phyloP scores from a whole-genome alignment of 805 yeast species.

The Vanderwaltozyma verrucispora region DNA sequence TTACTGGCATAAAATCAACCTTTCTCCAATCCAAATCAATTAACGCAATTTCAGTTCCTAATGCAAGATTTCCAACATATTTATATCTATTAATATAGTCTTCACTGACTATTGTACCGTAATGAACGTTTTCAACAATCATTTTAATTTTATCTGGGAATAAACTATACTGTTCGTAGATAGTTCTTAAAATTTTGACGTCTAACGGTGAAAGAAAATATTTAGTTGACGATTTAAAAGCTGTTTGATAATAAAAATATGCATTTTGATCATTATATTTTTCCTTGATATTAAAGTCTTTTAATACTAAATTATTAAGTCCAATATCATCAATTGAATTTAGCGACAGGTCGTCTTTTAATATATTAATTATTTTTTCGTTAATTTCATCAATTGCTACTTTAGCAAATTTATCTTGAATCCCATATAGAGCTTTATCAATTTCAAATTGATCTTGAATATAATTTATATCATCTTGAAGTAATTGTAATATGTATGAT shows the following conservation, averaged over 20 bases:
- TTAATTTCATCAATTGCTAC: slow-evolving; percentile 50
- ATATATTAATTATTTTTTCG: slow-evolving; percentile 33
- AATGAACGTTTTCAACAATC: slow-evolving; percentile 57
- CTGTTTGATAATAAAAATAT: slow-evolving; percentile 70
- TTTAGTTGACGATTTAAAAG: slow-evolving; percentile 53
- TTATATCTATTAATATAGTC: slow-evolving; percentile 52
- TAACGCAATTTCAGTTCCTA: slow-evolving; percentile 75
- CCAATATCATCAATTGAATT: slow-evolving; percentile 4
- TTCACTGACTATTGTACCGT: slow-evolving; percentile 53
- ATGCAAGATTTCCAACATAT: slow-evolving; percentile 71
- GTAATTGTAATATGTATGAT: slow-evolving; percentile 42
- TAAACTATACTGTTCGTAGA: slow-evolving; percentile 49
- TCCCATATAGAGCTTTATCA: slow-evolving; percentile 52
- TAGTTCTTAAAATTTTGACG: slow-evolving; percentile 53
- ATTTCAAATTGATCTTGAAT: slow-evolving; percentile 42
- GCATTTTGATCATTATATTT: slow-evolving; percentile 34
- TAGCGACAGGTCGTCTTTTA: slow-evolving; percentile 6
- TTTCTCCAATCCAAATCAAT: slow-evolving; percentile 77
- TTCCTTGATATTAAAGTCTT: slow-evolving; percentile 5
- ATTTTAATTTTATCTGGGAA: slow-evolving; percentile 60
- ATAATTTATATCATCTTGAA: slow-evolving; percentile 46
- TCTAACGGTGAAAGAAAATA: slow-evolving; percentile 74
- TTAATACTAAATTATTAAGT: slow-evolving; percentile 1
- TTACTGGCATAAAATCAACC: slow-evolving; percentile 34
- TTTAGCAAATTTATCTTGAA: slow-evolving; percentile 42